Evolutionary conservation across 345 rosid species (phyloP).

Genomic region (Turritis glabra): DNA sequence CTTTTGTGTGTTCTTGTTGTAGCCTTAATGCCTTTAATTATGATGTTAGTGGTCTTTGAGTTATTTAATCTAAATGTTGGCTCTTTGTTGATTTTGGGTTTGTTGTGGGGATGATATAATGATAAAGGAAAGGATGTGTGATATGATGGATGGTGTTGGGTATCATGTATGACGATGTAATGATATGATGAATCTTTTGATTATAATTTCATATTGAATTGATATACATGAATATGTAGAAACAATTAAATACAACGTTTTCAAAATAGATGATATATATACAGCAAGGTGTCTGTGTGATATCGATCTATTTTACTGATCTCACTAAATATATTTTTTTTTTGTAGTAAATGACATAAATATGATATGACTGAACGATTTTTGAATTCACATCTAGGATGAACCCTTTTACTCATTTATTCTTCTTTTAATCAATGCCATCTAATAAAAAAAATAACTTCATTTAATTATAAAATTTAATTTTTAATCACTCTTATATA

Average conservation of each 20-base stretch:
- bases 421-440: too few species aligned
- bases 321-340: neutral
- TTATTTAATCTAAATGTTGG: conserved; percentile 31
- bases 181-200: neutral
- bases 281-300: neutral
- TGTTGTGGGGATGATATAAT: conserved; percentile 14
- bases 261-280: neutral
- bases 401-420: too few species aligned
- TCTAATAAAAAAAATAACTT: too few species aligned
- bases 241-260: neutral
- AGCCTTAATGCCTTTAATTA: conserved; percentile 36
- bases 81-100: conserved; percentile 24
- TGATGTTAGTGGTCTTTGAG: conserved; percentile 29
- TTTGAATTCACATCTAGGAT: too few species aligned
- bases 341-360: neutral
- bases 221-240: neutral
- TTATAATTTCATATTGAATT: conserved; percentile 5
- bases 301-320: conserved; percentile 7
- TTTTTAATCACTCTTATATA: too few species aligned
- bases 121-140: conserved; percentile 28
- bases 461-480: too few species aligned
- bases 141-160: conserved; percentile 34
- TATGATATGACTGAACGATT: conserved; percentile 20
- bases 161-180: conserved; percentile 21
- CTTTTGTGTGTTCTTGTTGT: conserved; percentile 33